Conservation (phyloP, 805 yeast genomes). For the Candida vartiovaarae region DNA sequence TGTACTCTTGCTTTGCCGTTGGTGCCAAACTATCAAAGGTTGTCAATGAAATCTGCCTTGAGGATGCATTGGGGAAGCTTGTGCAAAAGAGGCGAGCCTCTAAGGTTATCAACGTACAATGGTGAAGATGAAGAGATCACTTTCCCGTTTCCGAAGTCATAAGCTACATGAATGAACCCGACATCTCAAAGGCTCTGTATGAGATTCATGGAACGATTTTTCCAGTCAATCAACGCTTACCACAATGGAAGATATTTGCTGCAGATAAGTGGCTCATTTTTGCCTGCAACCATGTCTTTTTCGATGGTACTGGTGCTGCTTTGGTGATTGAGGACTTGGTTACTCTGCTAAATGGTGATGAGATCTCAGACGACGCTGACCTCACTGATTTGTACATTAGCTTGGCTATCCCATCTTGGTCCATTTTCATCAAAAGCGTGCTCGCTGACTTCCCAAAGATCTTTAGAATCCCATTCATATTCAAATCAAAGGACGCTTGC, state of each 20-base stretch:
- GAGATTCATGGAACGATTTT: constrained; percentile 1
- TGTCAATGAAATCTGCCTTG: background rate
- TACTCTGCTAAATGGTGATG: background rate
- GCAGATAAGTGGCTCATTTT: constrained; percentile 5
- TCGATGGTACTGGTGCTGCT: constrained; percentile 7
- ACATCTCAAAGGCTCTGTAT: background rate
- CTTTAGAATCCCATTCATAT: background rate
- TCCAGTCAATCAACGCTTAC: background rate
- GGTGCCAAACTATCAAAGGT: background rate
- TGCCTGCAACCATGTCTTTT: constrained; percentile 7
- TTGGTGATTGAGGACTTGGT: constrained; percentile 9
- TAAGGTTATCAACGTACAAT: constrained; percentile 3
- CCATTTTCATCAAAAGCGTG: background rate
- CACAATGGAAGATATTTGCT: constrained; percentile 5
- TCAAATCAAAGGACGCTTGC: background rate
- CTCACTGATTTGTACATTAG: background rate
- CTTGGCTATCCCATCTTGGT: constrained; percentile 1
- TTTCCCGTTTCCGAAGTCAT: background rate
- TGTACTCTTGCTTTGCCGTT: constrained; percentile 4
- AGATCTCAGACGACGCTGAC: constrained; percentile 2
- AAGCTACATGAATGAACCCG: background rate
- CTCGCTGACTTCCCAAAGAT: background rate
- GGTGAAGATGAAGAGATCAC: background rate
- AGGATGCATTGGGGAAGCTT: background rate
- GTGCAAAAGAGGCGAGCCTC: constrained; percentile 1